Evolutionary conservation across 352 stramenopile genomes (phyloP).

Genomic region (Halophytophthora polymorphica): DNA sequence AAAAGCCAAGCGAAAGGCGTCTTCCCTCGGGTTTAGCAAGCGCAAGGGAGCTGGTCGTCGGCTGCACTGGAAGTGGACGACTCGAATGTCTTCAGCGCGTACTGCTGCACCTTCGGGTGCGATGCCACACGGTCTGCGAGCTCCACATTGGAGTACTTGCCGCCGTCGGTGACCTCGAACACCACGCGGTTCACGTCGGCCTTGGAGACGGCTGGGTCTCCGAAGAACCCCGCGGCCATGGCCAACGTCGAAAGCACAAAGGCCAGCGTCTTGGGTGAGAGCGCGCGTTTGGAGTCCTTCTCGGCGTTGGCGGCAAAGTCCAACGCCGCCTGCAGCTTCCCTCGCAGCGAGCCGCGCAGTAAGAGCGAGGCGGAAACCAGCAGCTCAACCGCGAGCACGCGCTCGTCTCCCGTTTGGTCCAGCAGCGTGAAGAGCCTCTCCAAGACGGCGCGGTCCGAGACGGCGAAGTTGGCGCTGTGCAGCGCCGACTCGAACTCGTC

Average conservation of each 20-base stretch:
- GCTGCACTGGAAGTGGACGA: slow-evolving; percentile 6
- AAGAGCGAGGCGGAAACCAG: slow-evolving; percentile 39
- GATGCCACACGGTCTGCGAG: slow-evolving; percentile 26
- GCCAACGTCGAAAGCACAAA: slow-evolving; percentile 50
- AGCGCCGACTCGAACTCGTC: slow-evolving; percentile 37
- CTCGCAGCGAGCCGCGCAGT: slow-evolving; percentile 34
- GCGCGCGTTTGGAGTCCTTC: neutral
- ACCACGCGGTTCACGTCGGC: slow-evolving; percentile 26
- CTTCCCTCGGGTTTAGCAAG: neutral
- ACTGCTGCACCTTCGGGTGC: slow-evolving; percentile 46
- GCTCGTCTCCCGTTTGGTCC: slow-evolving; percentile 56
- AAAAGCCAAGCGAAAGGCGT: too few species aligned
- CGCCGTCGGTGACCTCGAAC: slow-evolving; percentile 6
- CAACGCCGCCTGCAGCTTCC: slow-evolving; percentile 38
- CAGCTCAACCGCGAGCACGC: slow-evolving; percentile 39
- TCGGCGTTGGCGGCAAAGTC: slow-evolving; percentile 20
- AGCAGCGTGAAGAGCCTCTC: slow-evolving; percentile 58
- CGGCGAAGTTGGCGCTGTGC: slow-evolving; percentile 37
- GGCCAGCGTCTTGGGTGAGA: slow-evolving; percentile 25
- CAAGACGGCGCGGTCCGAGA: slow-evolving; percentile 46
- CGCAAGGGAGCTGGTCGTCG: neutral
- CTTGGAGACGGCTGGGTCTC: slow-evolving; percentile 39
- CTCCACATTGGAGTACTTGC: slow-evolving; percentile 12
- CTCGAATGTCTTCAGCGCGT: slow-evolving; percentile 9
- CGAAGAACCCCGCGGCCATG: slow-evolving; percentile 50